Conservation (phyloP, 2,329 filamentous ascomycete genomes). For the Ampelomyces quisqualis region DNA sequence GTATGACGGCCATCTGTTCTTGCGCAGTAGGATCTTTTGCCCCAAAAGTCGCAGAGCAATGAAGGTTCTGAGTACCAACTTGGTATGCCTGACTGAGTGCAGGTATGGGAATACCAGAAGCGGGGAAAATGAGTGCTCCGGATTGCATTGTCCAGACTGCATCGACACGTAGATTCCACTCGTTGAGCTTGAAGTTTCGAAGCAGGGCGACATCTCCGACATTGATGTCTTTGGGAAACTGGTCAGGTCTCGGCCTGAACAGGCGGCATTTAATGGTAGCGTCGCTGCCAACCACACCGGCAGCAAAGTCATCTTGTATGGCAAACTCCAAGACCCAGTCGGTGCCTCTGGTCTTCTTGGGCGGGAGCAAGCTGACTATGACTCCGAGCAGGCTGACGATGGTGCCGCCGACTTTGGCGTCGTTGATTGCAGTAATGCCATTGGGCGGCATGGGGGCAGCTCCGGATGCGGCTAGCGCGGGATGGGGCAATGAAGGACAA, state of each 20-base stretch:
- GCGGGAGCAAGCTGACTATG: constrained; percentile 63
- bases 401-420: constrained; percentile 35
- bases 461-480: constrained; percentile 20
- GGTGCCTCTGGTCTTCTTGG: constrained; percentile 53
- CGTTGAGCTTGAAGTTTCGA: constrained; percentile 36
- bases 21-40: constrained; percentile 8
- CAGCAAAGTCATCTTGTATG: constrained; percentile 42
- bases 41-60: constrained; percentile 6
- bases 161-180: constrained; percentile 21
- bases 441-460: constrained; percentile 16
- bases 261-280: constrained; percentile 29
- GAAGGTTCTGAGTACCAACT: constrained; percentile 17
- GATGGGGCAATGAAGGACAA: constrained; percentile 3
- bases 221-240: constrained; percentile 49
- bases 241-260: constrained; percentile 18
- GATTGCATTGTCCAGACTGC: constrained; percentile 1
- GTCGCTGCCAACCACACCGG: constrained; percentile 11
- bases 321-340: constrained; percentile 51
- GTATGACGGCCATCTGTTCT: constrained; percentile 31
- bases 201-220: constrained; percentile 68
- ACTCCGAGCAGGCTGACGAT: constrained; percentile 67
- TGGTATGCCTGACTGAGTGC: constrained; percentile 21
- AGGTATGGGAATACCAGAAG: constrained; percentile 19
- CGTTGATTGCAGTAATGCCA: constrained; percentile 50
- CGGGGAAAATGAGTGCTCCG: constrained; percentile 20